Base-by-base conservation (phyloP, 2,329 filamentous ascomycete species). In the Lecanosticta acicola region DNA sequence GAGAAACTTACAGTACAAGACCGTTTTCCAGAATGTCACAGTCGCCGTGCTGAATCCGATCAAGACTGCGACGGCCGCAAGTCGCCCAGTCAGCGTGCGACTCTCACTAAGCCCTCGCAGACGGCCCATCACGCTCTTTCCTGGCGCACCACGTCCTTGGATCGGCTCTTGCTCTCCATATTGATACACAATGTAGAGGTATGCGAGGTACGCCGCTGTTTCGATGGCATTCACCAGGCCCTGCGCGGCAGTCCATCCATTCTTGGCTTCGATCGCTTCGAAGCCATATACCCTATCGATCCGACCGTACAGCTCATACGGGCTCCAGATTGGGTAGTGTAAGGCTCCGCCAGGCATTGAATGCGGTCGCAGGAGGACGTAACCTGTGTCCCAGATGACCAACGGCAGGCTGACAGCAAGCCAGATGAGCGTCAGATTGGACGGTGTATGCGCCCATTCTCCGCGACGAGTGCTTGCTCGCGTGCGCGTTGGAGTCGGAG, bases 261-360 rank as follows among this genome's bases (percentile, higher is more conserved):
- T 81, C 17, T 74, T 66, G 13, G 73, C 73, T 50, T 85, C 69
- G 64, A 77, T 87, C 3, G 84, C 83, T 58, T 83, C 81, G 72
- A 77, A 83, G 33, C 88, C 87, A 70, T 95, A 95, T 24, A 91
- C 74, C 65, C 89, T 74, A 68, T 95, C 89, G 55, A 94, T 73
- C 41, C 75, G 71, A 46, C 84, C 86, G 70, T 95, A 94, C 1
- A 94, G 78, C 60, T 77, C 79, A 69, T 95, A 95, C 0, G 86
- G 87, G 21, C 69, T 71, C 77, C 80, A 95, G 34, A 94, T 59
- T 1, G 85, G 85, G 57, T 70, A 75, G 70, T 94, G 86, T 42
- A 84, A 71, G 38, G 67, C 68, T 13, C 88, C 88, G 56, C 87
- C 86, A 0, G 83, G 80, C 85, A 95, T 93, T 46, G 81, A 85